These are phyloP conservation scores for Chaetomiaceae sp. DNA, from an alignment of 2,329 filamentous ascomycete genomes.

Conservation along the genomic window DNA sequence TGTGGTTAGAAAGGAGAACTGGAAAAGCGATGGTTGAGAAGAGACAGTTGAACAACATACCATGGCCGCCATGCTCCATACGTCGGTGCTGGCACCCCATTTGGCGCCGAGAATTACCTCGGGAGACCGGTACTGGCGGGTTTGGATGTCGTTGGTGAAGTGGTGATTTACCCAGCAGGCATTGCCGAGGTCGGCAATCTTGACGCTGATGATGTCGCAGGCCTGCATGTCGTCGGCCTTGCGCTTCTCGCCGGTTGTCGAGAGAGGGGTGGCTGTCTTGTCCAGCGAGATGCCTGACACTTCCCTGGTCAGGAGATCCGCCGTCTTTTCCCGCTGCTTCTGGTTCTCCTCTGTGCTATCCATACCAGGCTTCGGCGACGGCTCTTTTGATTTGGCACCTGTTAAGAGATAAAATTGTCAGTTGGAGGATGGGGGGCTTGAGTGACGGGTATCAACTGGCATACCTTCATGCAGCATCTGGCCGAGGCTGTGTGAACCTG, in stretches of 20 bases:
- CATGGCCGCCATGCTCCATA: constrained; percentile 99
- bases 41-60: constrained; percentile 53
- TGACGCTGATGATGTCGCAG: constrained; percentile 85
- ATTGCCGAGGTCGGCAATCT: constrained; percentile 97
- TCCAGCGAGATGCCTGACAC: constrained; percentile 93
- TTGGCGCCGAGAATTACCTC: constrained; percentile 96
- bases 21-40: too few relatives aligned
- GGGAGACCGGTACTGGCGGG: constrained; percentile 91
- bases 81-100: constrained; percentile 98
- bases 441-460: constrained; percentile 4
- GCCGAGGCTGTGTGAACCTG: constrained; percentile 71
- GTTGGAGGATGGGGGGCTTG: not conserved
- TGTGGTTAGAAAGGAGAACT: constrained; percentile 6
- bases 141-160: constrained; percentile 99
- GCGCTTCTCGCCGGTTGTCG: constrained; percentile 57
- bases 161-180: constrained; percentile 99
- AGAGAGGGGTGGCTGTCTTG: constrained; percentile 51
- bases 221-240: constrained; percentile 52
- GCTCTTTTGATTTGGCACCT: constrained; percentile 38
- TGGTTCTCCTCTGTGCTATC: constrained; percentile 52
- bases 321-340: constrained; percentile 85
- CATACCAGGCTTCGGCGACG: constrained; percentile 45
- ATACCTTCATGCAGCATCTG: constrained; percentile 79
- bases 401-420: constrained; percentile 4
- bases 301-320: constrained; percentile 85